Base-by-base conservation (phyloP, 2,329 filamentous ascomycete genomes). In the Neonectria hederae region DNA sequence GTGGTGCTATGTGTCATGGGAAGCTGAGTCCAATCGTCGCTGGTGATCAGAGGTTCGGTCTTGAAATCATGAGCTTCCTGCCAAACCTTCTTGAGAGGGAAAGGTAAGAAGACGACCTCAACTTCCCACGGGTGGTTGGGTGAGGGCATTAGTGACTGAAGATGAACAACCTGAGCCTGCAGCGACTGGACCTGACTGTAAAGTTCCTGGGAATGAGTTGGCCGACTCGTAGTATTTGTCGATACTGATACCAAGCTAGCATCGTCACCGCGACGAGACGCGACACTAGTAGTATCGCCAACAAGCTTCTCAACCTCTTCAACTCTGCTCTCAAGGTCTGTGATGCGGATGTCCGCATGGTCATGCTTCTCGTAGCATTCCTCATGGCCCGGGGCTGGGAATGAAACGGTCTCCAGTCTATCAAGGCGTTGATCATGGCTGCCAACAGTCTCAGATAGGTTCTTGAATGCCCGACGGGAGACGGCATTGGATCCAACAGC, bases 21-120 rank as follows among this genome's bases (percentile, higher is more conserved):
- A 55, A 85, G 72, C 74, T 86, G 85, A 2, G 84, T 87, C 86
- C 86, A 88, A 65, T 84, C 83, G 59, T 87, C 85, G 30, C 76
- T 75, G 43, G 76, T 76, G 5, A 77, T 71, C 11, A 76, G 74
- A 6, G 77, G 70, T 22, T 78, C 79, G 24, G 74, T 62, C 53
- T 79, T 81, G 74, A 88, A 87, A 3, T 86, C 81, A 65, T 80
- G 75, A 4, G 81, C 76, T 48, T 81, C 79, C 63, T 86, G 80
- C 87, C 87, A 89, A 6, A 89, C 71, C 22, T 82, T 83, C 69
- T 83, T 86, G 7, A 89, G 78, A 1, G 84, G 83, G 75, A 92
- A 95, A 1, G 92, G 92, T 8, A 94, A 76, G 62, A 94, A 88
- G 1, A 94, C 88, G 5, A 94, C 89, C 73, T 94, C 91, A 2